phyloP scores from a whole-genome alignment of 805 yeast genomes.

The Pichia phayaonensis region DNA sequence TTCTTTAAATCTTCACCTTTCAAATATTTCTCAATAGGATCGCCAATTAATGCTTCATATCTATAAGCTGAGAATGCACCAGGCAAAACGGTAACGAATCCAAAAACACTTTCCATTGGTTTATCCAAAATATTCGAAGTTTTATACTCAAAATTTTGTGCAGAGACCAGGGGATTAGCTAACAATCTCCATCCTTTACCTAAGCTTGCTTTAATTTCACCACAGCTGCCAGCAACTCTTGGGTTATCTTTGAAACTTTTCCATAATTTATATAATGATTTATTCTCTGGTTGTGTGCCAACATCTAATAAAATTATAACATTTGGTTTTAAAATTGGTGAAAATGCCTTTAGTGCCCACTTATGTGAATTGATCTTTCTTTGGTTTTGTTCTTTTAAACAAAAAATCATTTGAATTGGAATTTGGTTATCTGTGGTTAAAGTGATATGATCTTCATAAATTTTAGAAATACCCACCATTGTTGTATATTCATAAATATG shows the following conservation, averaged over 20 bases:
- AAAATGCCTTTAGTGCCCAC: conserved; percentile 94
- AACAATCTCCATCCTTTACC: conserved; percentile 47
- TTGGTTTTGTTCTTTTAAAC: conserved; percentile 82
- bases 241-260: conserved; percentile 62
- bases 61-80: conserved; percentile 97
- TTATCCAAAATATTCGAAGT: conserved; percentile 92
- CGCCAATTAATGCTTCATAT: conserved; percentile 73
- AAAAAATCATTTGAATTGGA: conserved; percentile 85
- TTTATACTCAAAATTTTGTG: conserved; percentile 95
- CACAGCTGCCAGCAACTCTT: conserved; percentile 95
- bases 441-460: conserved; percentile 50
- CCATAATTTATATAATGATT: conserved; percentile 87
- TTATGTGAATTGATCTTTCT: conserved; percentile 92
- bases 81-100: conserved; percentile 89
- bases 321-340: conserved; percentile 72
- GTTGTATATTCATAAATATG: conserved; percentile 94
- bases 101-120: conserved; percentile 92
- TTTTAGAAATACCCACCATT: conserved; percentile 73
- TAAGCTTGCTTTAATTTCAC: conserved; percentile 83
- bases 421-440: conserved; percentile 56
- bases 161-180: conserved; percentile 84
- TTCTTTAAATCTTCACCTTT: conserved; percentile 83
- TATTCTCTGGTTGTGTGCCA: conserved; percentile 85
- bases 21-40: conserved; percentile 82
- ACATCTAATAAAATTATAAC: conserved; percentile 84